Evolutionary conservation across 768 basidiomycete genomes (phyloP).

Genomic region (Hebeloma cylindrosporum): DNA sequence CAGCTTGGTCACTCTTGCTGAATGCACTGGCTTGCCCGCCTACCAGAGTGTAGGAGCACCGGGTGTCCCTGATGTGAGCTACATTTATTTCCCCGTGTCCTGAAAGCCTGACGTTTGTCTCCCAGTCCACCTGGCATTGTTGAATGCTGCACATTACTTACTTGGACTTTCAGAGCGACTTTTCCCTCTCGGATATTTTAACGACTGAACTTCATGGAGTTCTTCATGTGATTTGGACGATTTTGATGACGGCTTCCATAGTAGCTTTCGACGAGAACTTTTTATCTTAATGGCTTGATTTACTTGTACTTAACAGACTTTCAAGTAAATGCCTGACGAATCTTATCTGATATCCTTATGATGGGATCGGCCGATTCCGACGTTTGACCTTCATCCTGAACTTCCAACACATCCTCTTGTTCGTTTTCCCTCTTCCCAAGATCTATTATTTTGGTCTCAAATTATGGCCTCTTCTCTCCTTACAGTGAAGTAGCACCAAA

Average conservation of each 20-base stretch:
- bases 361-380: too few species aligned
- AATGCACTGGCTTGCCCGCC: constrained; percentile 37
- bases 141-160: constrained; percentile 6
- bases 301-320: too few species aligned
- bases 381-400: too few species aligned
- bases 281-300: too few species aligned
- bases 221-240: too few species aligned
- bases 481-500: not conserved
- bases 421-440: not conserved
- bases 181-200: too few species aligned
- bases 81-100: not conserved
- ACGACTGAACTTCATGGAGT: too few species aligned
- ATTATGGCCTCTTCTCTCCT: not conserved
- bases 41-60: constrained; percentile 36
- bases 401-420: not conserved
- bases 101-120: not conserved
- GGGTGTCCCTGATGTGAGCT: constrained; percentile 32
- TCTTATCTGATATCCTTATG: too few species aligned
- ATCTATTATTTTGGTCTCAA: not conserved
- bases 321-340: too few species aligned
- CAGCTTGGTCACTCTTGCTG: constrained; percentile 40
- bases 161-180: too few species aligned
- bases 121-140: constrained; percentile 31
- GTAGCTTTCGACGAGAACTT: too few species aligned
- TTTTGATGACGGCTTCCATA: too few species aligned